Evolutionary conservation across 2,329 filamentous ascomycete species (phyloP).

Genomic region (Sporothrix variecibatus): DNA sequence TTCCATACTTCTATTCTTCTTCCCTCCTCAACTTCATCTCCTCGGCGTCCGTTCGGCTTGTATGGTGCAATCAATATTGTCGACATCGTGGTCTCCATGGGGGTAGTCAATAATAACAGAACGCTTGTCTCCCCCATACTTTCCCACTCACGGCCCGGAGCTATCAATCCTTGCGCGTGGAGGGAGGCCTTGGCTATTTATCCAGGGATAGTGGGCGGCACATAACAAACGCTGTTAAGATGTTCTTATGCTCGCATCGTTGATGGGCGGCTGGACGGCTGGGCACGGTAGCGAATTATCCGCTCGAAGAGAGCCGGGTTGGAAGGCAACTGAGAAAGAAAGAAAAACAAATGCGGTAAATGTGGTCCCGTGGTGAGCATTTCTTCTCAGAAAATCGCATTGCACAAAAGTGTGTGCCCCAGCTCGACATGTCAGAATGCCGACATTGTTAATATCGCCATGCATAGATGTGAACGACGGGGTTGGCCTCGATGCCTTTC

Average conservation of each 20-base stretch:
- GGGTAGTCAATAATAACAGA: background rate
- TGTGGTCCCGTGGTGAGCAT: background rate
- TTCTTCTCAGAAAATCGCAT: background rate
- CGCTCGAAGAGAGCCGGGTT: background rate
- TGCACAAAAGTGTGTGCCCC: background rate
- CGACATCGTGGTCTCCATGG: background rate
- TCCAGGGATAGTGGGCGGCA: conserved; percentile 2
- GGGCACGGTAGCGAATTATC: background rate
- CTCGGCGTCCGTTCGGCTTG: background rate
- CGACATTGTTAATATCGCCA: background rate
- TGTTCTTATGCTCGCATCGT: background rate
- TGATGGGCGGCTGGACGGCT: background rate
- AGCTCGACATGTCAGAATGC: background rate
- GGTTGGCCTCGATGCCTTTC: background rate
- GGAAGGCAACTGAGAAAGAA: background rate
- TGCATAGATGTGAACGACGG: background rate
- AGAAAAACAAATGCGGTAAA: background rate
- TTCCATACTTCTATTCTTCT: background rate
- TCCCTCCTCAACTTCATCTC: background rate
- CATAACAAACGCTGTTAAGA: background rate
- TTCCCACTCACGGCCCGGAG: background rate
- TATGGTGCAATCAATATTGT: background rate
- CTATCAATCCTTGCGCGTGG: background rate
- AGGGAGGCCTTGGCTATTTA: background rate
- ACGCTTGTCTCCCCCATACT: background rate